Evolutionary conservation across 805 yeast genomes (phyloP), one percentile per base, ranked within the genome.

Genomic region (Suhomyces sp.): DNA sequence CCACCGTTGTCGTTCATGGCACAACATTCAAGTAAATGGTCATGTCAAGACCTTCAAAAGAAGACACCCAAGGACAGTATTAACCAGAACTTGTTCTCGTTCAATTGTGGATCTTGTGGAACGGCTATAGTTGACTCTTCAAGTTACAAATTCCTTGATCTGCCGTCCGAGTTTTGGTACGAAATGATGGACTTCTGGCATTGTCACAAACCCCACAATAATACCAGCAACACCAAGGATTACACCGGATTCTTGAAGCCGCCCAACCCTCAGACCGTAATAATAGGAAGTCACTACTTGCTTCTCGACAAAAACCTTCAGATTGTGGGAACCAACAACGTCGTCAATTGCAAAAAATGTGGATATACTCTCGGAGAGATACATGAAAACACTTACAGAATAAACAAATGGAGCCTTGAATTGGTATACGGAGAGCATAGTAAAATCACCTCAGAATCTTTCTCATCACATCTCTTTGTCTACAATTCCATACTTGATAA

Each of bases 141-240:
- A 0, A 31, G 53, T 0, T 52, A 68, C 12, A 57, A 52, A 10
- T 60, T 78, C 28, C 51, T 60, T 35, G 85, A 85, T 24, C 76
- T 91, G 80, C 98, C 98, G 0, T 83, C 95, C 1, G 97, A 88
- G 51, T 67, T 77, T 31, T 91, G 98, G 98, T 78, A 83, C 10
- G 98, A 91, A 54, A 65, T 93, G 74, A 83, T 91, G 95, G 98
- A 91, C 39, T 84, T 83, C 46, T 91, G 98, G 98, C 97, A 91
- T 56, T 91, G 98, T 54, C 97, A 91, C 53, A 83, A 83, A 49
- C 95, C 95, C 0, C 46, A 42, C n/a, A 40, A 52, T 31, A 51
- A 50, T 27, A 42, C 49, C 12, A 33, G 49, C 14, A 38, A 53
- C 18, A 52, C 38, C 25, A 52, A 54, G 25, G 36, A 51, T 16